Conservation (phyloP, 495 filamentous ascomycete genomes). For the Annulohypoxylon maeteangense region DNA sequence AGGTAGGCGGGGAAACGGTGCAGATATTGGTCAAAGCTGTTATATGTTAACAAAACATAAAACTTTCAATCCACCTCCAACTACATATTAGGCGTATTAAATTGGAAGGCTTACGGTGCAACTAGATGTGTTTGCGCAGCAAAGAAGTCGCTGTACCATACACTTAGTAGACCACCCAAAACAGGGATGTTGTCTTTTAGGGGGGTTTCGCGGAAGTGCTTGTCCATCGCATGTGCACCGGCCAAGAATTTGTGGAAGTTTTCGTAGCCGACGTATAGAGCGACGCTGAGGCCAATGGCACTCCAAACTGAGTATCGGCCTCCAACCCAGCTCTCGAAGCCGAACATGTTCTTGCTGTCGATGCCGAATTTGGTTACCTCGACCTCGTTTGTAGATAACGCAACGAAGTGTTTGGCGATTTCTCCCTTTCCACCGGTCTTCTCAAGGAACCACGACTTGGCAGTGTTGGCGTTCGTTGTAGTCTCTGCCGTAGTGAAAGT, state of each 20-base stretch:
- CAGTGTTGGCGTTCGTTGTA: constrained; percentile 93
- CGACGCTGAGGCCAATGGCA: constrained; percentile 94
- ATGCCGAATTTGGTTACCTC: constrained; percentile 99
- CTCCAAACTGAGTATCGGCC: constrained; percentile 99
- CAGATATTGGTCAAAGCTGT: constrained; percentile 95
- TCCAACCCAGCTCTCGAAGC: constrained; percentile 97
- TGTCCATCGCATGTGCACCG: constrained; percentile 97
- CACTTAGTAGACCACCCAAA: constrained; percentile 89
- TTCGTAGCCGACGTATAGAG: constrained; percentile 93
- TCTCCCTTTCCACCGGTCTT: constrained; percentile 80
- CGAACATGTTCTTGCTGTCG: constrained; percentile 98
- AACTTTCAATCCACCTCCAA: constrained; percentile 7
- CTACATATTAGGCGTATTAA: too few relatives aligned
- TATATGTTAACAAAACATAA: constrained; percentile 35
- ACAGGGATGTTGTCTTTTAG: constrained; percentile 95
- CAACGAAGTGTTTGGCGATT: constrained; percentile 98
- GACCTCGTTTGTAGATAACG: constrained; percentile 92
- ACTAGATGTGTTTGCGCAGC: constrained; percentile 97
- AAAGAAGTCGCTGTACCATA: constrained; percentile 99
- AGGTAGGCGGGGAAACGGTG: constrained; percentile 99
- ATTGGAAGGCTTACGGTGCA: constrained; percentile 70
- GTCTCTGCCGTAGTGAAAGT: constrained; percentile 99
- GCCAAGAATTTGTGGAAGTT: constrained; percentile 97
- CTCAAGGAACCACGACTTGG: constrained; percentile 94
- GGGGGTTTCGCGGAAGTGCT: constrained; percentile 92